Evolutionary conservation across 257 asterid species (phyloP).

Genomic region (Nemophila menziesii): DNA sequence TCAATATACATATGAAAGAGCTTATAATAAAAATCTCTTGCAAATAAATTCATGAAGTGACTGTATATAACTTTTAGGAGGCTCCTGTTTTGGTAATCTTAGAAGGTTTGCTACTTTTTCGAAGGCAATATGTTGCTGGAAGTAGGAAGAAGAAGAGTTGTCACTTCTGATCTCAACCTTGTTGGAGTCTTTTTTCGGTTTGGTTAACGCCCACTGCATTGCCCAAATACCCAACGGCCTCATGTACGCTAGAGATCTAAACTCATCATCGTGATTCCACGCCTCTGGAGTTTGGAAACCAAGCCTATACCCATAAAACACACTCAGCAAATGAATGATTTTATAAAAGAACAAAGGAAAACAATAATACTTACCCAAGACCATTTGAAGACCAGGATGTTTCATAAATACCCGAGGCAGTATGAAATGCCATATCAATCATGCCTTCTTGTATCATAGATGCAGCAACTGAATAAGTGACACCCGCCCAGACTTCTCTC

Average conservation of each 20-base stretch:
- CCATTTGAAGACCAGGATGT: constrained; percentile 77
- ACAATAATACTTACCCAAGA: constrained; percentile 72
- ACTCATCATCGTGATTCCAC: constrained; percentile 59
- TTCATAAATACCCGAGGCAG: constrained; percentile 68
- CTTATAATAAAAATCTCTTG: not conserved
- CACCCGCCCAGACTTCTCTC: constrained; percentile 90
- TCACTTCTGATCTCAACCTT: constrained; percentile 50
- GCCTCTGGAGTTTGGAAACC: constrained; percentile 90
- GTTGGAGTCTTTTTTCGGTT: constrained; percentile 27
- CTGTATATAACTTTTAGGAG: constrained; percentile 59
- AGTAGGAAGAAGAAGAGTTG: constrained; percentile 18
- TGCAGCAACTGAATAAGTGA: constrained; percentile 88
- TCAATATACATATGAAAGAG: too few species aligned
- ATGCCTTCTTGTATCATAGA: constrained; percentile 76
- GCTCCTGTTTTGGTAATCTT: constrained; percentile 47
- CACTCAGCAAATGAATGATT: too few species aligned
- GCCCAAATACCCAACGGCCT: constrained; percentile 93
- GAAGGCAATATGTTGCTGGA: constrained; percentile 61
- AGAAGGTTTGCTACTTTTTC: constrained; percentile 64
- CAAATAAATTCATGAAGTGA: not conserved
- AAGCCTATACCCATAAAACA: constrained; percentile 52
- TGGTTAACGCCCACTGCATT: constrained; percentile 86
- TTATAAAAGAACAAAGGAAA: too few species aligned
- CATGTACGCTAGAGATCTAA: constrained; percentile 76
- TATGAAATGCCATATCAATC: constrained; percentile 68